phyloP scores from a whole-genome alignment of 164 flowering plant genomes.

The Cinnamomum chago region DNA sequence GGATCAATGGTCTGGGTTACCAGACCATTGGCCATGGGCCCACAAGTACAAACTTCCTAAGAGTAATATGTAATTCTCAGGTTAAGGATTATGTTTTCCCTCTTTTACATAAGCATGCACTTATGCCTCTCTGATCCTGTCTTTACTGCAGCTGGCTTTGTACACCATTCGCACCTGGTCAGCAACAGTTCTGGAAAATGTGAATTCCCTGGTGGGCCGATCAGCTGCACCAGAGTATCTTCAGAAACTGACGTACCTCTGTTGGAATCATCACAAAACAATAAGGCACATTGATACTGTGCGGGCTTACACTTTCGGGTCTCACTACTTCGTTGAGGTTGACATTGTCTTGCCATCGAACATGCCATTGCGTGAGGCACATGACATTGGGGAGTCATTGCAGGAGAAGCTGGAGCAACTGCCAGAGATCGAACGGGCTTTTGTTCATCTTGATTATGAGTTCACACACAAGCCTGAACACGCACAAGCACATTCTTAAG shows the following conservation, averaged over 20 bases:
- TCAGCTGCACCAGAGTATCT: conserved; percentile 74
- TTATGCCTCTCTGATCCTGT: not conserved
- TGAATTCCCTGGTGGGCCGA: conserved; percentile 62
- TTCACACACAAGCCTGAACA: conserved; percentile 74
- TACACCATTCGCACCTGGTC: conserved; percentile 72
- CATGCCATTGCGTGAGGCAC: conserved; percentile 59
- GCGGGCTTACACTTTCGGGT: conserved; percentile 72
- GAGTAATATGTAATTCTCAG: too few species aligned
- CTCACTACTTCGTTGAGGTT: conserved; percentile 81
- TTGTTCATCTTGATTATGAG: conserved; percentile 78
- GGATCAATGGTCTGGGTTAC: too few species aligned
- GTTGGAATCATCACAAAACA: conserved; percentile 75
- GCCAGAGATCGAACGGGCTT: conserved; percentile 72
- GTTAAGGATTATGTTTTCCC: too few species aligned
- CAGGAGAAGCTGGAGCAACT: conserved; percentile 85
- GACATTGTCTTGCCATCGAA: conserved; percentile 69
- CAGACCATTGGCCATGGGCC: too few species aligned
- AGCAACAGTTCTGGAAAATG: conserved; percentile 66
- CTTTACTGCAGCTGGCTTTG: conserved; percentile 52
- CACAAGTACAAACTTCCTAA: too few species aligned
- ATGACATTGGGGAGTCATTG: conserved; percentile 70
- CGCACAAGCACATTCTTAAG: not conserved
- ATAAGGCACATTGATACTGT: conserved; percentile 84
- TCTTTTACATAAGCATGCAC: not conserved
- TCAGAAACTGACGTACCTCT: conserved; percentile 59